phyloP scores from a whole-genome alignment of 129 eudicot genomes.

The Kitagawia praeruptora region DNA sequence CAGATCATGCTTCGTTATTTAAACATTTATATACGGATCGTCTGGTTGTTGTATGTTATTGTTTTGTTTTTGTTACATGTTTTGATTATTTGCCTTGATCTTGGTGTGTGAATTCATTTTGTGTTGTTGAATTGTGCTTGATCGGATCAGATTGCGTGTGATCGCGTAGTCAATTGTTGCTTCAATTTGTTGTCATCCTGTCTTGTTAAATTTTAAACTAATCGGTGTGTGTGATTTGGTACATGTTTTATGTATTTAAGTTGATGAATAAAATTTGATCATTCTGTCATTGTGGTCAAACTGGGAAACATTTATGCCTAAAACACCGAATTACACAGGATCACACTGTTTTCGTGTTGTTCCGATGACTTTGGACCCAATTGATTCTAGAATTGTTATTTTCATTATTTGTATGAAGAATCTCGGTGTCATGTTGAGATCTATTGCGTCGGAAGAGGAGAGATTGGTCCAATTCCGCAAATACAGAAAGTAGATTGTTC shows the following conservation, averaged over 20 bases:
- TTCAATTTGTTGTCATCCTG: background rate
- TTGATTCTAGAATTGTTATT: background rate
- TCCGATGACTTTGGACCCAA: background rate
- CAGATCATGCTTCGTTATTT: slow-evolving; percentile 12
- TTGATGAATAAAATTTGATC: background rate
- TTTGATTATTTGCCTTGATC: slow-evolving; percentile 25
- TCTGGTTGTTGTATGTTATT: slow-evolving; percentile 5
- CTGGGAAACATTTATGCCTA: background rate
- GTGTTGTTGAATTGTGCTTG: slow-evolving; percentile 14
- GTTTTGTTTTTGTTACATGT: background rate
- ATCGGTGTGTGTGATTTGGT: slow-evolving; percentile 5
- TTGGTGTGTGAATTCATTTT: background rate
- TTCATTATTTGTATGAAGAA: background rate
- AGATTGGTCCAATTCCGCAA: background rate
- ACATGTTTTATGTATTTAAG: background rate
- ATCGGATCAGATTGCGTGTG: slow-evolving; percentile 36
- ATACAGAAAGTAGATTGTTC: background rate
- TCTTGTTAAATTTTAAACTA: background rate
- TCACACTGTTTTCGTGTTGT: background rate
- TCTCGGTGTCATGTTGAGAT: background rate
- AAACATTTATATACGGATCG: background rate
- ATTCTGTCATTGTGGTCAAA: background rate
- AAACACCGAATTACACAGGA: background rate
- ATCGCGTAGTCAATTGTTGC: background rate
- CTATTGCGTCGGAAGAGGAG: background rate